Evolutionary conservation across 331 rosid genomes (phyloP).

Genomic region (Prunus yedoensis): DNA sequence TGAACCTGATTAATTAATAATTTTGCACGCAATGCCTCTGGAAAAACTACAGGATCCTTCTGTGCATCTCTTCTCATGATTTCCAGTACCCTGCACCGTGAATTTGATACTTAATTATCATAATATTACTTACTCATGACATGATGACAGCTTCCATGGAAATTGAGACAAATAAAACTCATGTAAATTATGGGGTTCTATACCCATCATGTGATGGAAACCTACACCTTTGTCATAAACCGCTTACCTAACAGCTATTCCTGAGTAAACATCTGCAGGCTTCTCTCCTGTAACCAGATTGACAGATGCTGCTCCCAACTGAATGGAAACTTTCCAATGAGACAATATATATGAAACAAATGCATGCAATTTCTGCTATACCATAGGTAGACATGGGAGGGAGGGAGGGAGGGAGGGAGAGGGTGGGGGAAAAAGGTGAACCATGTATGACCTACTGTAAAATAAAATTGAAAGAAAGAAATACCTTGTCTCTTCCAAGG

Average conservation of each 20-base stretch:
- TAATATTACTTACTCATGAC: constrained; percentile 15
- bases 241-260: constrained; percentile 84
- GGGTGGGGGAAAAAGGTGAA: not conserved
- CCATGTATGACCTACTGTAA: not conserved
- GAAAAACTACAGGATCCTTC: constrained; percentile 65
- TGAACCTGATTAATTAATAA: constrained; percentile 68
- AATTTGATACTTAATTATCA: constrained; percentile 13
- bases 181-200: not conserved
- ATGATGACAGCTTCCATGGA: constrained; percentile 8
- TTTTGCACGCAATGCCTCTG: constrained; percentile 73
- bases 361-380: not conserved
- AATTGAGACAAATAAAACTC: not conserved
- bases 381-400: not conserved
- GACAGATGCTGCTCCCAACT: constrained; percentile 90
- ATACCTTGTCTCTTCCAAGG: constrained; percentile 96
- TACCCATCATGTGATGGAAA: not conserved
- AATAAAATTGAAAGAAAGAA: not conserved
- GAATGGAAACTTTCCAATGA: constrained; percentile 27
- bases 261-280: constrained; percentile 94
- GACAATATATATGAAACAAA: constrained; percentile 19
- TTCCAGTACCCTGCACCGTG: constrained; percentile 62
- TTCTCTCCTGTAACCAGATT: constrained; percentile 85
- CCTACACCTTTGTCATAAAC: not conserved
- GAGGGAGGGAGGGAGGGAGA: not conserved
- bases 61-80: constrained; percentile 73